phyloP scores from a whole-genome alignment of 225 moss, liverwort and hornwort genomes.

The Neckera pumila region DNA sequence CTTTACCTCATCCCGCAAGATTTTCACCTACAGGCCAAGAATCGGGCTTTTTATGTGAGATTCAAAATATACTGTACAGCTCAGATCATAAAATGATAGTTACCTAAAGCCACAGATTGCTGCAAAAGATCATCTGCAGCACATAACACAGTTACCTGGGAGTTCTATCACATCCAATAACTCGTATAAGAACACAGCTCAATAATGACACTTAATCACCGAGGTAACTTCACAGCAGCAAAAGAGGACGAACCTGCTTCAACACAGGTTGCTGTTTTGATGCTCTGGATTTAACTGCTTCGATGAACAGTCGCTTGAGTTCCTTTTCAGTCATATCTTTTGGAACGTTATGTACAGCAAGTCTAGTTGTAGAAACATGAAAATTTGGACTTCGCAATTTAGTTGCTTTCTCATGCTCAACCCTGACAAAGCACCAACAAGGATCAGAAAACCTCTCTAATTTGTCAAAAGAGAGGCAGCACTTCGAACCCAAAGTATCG shows the following conservation, averaged over 20 bases:
- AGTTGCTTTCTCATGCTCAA: conserved; percentile 81
- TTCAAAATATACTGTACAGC: not conserved
- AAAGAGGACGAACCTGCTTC: conserved; percentile 57
- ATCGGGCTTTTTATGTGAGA: not conserved
- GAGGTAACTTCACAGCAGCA: not conserved
- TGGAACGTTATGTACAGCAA: conserved; percentile 80
- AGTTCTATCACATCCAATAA: not conserved
- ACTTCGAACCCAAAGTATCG: not conserved
- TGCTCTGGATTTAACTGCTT: conserved; percentile 78
- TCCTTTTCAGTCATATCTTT: conserved; percentile 77
- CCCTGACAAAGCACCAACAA: conserved; percentile 13
- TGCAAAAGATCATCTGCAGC: not conserved
- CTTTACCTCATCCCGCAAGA: conserved; percentile 68
- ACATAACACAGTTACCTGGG: not conserved
- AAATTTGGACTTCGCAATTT: conserved; percentile 94
- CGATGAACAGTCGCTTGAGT: conserved; percentile 69
- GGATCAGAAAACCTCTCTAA: not conserved
- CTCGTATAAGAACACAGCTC: not conserved
- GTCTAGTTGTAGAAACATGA: conserved; percentile 78
- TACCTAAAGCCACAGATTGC: not conserved
- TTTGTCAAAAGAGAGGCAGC: not conserved
- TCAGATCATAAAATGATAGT: not conserved
- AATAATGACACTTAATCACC: not conserved
- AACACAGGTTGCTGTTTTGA: conserved; percentile 92
- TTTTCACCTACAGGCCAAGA: conserved; percentile 63